Evolutionary conservation across 2,329 filamentous ascomycete species (phyloP).

Genomic region (Scedosporium boydii): DNA sequence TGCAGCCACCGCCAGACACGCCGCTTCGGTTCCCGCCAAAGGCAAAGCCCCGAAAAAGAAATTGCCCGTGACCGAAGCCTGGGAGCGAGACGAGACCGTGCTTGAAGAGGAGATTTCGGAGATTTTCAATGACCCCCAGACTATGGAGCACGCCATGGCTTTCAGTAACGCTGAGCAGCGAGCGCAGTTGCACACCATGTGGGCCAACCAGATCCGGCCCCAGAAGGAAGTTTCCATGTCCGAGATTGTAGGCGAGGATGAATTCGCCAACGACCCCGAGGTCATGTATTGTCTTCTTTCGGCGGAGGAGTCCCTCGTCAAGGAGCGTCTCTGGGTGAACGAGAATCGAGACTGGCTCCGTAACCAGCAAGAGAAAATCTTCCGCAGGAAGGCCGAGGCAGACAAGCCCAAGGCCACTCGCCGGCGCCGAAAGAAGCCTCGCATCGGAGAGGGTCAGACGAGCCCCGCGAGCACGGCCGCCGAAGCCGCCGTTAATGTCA

Average conservation of each 20-base stretch:
- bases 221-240: slow-evolving; percentile 44
- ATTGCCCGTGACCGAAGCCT: slow-evolving; percentile 51
- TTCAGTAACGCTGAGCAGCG: slow-evolving; percentile 49
- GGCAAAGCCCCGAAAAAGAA: slow-evolving; percentile 27
- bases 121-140: slow-evolving; percentile 55
- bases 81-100: slow-evolving; percentile 52
- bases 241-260: slow-evolving; percentile 62
- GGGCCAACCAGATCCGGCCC: slow-evolving; percentile 38
- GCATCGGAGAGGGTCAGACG: slow-evolving; percentile 55
- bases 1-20: neutral
- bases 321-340: slow-evolving; percentile 89
- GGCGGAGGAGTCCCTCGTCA: slow-evolving; percentile 65
- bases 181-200: slow-evolving; percentile 42
- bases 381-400: slow-evolving; percentile 58
- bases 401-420: slow-evolving; percentile 48
- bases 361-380: slow-evolving; percentile 72
- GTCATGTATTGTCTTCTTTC: slow-evolving; percentile 70
- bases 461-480: slow-evolving; percentile 58
- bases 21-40: neutral
- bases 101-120: slow-evolving; percentile 63
- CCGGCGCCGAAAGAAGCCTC: slow-evolving; percentile 42
- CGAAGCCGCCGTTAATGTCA: slow-evolving; percentile 58
- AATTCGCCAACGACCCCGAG: slow-evolving; percentile 85
- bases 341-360: slow-evolving; percentile 92
- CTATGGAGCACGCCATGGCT: slow-evolving; percentile 43